phyloP scores from a whole-genome alignment of 2,329 filamentous ascomycete species.

The Penicillium sp. region DNA sequence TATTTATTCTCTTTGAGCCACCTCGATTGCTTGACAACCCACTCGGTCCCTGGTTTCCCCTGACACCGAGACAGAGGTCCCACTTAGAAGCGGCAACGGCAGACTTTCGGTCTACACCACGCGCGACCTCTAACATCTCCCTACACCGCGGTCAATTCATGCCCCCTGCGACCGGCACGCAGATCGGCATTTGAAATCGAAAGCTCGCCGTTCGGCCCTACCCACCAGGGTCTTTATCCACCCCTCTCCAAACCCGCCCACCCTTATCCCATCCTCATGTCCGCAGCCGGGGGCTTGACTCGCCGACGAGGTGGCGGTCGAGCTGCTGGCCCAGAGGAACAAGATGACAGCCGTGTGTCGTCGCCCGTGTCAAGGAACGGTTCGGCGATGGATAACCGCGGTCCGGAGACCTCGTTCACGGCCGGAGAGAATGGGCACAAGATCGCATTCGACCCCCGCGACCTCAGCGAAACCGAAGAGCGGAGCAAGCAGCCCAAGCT shows the following conservation, averaged over 20 bases:
- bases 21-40: slow-evolving; percentile 7
- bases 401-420: slow-evolving; percentile 79
- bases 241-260: slow-evolving; percentile 16
- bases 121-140: slow-evolving; percentile 21
- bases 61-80: slow-evolving; percentile 24
- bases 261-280: slow-evolving; percentile 49
- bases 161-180: slow-evolving; percentile 20
- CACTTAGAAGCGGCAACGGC: slow-evolving; percentile 21
- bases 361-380: slow-evolving; percentile 63
- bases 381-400: slow-evolving; percentile 56
- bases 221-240: slow-evolving; percentile 7
- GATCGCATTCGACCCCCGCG: slow-evolving; percentile 95
- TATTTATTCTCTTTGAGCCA: background rate
- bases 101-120: slow-evolving; percentile 24
- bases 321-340: slow-evolving; percentile 58
- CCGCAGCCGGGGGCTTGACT: slow-evolving; percentile 70
- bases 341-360: slow-evolving; percentile 64
- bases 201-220: slow-evolving; percentile 3
- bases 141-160: slow-evolving; percentile 25
- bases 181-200: slow-evolving; percentile 17
- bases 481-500: slow-evolving; percentile 97
- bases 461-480: slow-evolving; percentile 96
- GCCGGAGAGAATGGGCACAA: slow-evolving; percentile 91
- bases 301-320: slow-evolving; percentile 67
- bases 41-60: slow-evolving; percentile 27